Evolutionary conservation across 2,329 filamentous ascomycete species (phyloP), one percentile per base, ranked within the genome.

Genomic region (Xenoacremonium recifei): DNA sequence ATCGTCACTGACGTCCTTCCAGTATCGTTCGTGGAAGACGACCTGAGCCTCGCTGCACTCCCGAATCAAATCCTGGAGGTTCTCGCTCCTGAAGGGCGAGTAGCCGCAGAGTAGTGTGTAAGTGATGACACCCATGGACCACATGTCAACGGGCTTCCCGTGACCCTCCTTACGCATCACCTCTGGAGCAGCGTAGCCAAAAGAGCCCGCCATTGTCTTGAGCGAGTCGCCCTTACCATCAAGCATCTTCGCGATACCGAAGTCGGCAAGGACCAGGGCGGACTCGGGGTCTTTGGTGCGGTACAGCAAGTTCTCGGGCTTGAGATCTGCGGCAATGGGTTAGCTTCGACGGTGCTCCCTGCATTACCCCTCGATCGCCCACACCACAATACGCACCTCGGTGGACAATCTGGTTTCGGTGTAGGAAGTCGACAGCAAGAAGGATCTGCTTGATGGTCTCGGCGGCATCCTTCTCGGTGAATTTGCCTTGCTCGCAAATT

Each of bases 111-210:
- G 86, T 20, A 99, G 77, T 13, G 93, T 99, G 70, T 99, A 99
- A 31, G 93, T 97, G 60, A 99, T 99, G 60, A 99, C 93, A 49
- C 93, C 93, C 69, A 99, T 79, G 3, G 93, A 97, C 93, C 93
- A 99, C 89, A 99, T 96, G 64, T 99, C 93, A 23, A 97, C 93
- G 4, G 93, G 89, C 69, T 97, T 99, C 64, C 93, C 93, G 65
- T 99, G 95, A 16, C 93, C 93, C 62, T 89, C 84, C 76, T 96
- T 96, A 51, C 96, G 77, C 93, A 99, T 99, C 45, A 99, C 91
- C 67, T 99, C 93, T 7, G 93, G 93, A 2, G 93, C 93, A 16
- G 93, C 93, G 61, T 99, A 99, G 40, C 93, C 93, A 62, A 99
- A 97, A 0, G 93, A 97, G 32, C 93, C 93, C 32, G 93, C 93